phyloP scores from a whole-genome alignment of 2,329 filamentous ascomycete genomes.

The Neofusicoccum cordaticola region DNA sequence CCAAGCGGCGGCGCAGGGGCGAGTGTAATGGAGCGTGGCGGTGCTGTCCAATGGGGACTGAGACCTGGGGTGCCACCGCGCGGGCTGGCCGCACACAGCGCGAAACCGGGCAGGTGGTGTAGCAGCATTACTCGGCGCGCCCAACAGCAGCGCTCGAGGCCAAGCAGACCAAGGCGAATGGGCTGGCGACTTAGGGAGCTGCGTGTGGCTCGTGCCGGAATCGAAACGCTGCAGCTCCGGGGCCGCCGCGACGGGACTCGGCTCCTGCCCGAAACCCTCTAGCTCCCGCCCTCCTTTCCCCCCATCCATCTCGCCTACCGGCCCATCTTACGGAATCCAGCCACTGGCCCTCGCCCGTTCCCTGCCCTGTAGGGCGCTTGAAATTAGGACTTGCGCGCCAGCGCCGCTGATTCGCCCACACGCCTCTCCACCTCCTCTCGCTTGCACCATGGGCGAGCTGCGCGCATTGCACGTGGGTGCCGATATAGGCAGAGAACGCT shows the following conservation, averaged over 20 bases:
- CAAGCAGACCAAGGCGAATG: neutral
- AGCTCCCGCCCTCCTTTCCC: neutral
- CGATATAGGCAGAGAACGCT: neutral
- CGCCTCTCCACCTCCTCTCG: neutral
- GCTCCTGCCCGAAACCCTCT: neutral
- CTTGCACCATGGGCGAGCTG: neutral
- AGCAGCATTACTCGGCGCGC: neutral
- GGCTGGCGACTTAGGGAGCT: neutral
- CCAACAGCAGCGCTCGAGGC: neutral
- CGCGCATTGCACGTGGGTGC: neutral
- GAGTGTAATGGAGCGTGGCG: neutral
- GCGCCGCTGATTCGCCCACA: neutral
- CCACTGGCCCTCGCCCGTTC: neutral
- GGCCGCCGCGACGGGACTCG: neutral
- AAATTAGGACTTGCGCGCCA: neutral
- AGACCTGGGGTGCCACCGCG: neutral
- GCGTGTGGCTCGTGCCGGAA: neutral
- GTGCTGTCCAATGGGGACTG: neutral
- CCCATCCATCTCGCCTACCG: constrained; percentile 4
- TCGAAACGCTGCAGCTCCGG: constrained; percentile 1
- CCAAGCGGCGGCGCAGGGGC: neutral
- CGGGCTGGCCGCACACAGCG: neutral
- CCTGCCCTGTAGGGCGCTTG: neutral
- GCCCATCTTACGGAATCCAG: neutral
- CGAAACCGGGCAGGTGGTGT: neutral